phyloP scores from a whole-genome alignment of 164 flowering plant genomes.

The Macadamia tetraphylla region DNA sequence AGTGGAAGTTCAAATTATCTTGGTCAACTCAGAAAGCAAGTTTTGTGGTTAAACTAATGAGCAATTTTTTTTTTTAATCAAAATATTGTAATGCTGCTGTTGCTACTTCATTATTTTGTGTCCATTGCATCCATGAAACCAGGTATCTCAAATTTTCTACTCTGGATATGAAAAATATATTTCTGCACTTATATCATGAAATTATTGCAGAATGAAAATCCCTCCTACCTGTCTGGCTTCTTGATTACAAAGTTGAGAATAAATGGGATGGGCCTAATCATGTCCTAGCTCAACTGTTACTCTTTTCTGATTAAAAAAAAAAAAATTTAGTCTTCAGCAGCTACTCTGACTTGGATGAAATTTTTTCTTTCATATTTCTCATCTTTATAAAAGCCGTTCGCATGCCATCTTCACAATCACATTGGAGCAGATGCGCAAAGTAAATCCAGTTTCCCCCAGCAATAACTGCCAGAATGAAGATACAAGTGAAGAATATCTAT shows the following conservation, averaged over 20 bases:
- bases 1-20: too few species aligned
- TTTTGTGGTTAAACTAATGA: too few species aligned
- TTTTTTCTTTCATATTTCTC: constrained; percentile 4
- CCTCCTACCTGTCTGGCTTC: neutral
- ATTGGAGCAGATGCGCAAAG: constrained; percentile 81
- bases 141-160: too few species aligned
- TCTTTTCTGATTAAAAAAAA: neutral
- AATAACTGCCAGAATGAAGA: constrained; percentile 42
- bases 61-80: too few species aligned
- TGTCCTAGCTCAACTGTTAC: constrained; percentile 1
- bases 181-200: too few species aligned
- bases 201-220: too few species aligned
- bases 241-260: neutral
- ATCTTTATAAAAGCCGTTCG: constrained; percentile 60
- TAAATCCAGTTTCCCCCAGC: constrained; percentile 30
- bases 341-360: constrained; percentile 6
- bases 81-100: too few species aligned
- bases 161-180: too few species aligned
- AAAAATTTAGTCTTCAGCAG: neutral
- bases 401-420: constrained; percentile 99
- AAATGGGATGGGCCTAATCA: neutral
- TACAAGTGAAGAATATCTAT: constrained; percentile 76
- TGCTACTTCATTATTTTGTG: too few species aligned
- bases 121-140: too few species aligned
- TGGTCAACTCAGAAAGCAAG: too few species aligned